Conservation (phyloP, 148 eudicot species). For the Nyssa sinensis region DNA sequence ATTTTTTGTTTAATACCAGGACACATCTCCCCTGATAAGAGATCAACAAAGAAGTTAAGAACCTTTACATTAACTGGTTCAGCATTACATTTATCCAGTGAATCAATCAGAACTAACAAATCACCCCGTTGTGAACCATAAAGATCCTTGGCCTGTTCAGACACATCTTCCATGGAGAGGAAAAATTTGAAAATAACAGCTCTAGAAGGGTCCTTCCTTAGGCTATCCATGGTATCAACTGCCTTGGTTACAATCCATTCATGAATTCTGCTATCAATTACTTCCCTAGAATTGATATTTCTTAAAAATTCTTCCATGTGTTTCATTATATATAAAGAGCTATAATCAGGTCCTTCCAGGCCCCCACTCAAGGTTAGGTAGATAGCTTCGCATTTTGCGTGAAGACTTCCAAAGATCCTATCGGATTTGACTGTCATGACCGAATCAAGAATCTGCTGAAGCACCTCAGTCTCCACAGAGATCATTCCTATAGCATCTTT, state of each 20-base stretch:
- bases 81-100: constrained; percentile 66
- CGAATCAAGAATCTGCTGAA: constrained; percentile 62
- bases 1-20: constrained; percentile 54
- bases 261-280: constrained; percentile 39
- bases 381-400: constrained; percentile 63
- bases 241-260: constrained; percentile 64
- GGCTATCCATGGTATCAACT: constrained; percentile 59
- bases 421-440: constrained; percentile 68
- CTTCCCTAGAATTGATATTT: constrained; percentile 33
- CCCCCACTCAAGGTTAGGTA: constrained; percentile 48
- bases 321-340: constrained; percentile 66
- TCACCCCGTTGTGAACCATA: constrained; percentile 68
- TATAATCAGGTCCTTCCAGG: constrained; percentile 60
- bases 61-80: constrained; percentile 73
- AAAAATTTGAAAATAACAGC: constrained; percentile 50
- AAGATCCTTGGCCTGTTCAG: constrained; percentile 55
- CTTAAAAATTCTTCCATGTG: constrained; percentile 59
- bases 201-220: constrained; percentile 60
- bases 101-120: constrained; percentile 72
- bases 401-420: constrained; percentile 55
- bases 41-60: constrained; percentile 70
- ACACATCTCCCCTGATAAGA: constrained; percentile 57
- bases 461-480: constrained; percentile 50
- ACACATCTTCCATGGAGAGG: constrained; percentile 54
- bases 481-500: constrained; percentile 29